Percentiles rank a stretch among this genome's conserved stretches.
Conservation (phyloP, 768 basidiomycete species). For the Candolleomyces aberdarensis region DNA sequence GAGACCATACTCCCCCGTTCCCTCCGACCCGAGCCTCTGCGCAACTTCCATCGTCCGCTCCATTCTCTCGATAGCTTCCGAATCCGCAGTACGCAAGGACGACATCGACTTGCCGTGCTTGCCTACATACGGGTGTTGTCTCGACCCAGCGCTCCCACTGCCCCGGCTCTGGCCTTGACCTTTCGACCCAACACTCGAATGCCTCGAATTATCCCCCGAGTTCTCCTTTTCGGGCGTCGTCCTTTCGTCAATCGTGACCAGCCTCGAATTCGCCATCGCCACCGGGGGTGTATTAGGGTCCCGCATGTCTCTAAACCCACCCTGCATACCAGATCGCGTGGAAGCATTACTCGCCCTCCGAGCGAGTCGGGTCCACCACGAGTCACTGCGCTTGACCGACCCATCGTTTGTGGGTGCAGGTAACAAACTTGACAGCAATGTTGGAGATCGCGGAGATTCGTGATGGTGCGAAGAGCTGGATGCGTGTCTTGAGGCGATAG, state of each 20-base stretch:
- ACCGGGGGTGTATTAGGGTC: slow-evolving; percentile 77
- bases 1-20: not conserved
- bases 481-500: slow-evolving; percentile 23
- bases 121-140: not conserved
- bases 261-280: slow-evolving; percentile 17
- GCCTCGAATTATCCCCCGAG: not conserved
- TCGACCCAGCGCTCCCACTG: not conserved
- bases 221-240: slow-evolving; percentile 26
- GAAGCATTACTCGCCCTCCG: slow-evolving; percentile 48
- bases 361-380: slow-evolving; percentile 78
- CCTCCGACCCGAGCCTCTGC: slow-evolving; percentile 36
- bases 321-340: slow-evolving; percentile 22
- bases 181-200: slow-evolving; percentile 11
- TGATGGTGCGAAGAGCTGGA: slow-evolving; percentile 33
- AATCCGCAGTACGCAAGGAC: slow-evolving; percentile 63
- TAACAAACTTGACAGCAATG: slow-evolving; percentile 12
- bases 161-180: slow-evolving; percentile 9
- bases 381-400: slow-evolving; percentile 52
- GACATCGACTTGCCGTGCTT: slow-evolving; percentile 48
- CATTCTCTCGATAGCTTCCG: slow-evolving; percentile 64
- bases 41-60: slow-evolving; percentile 69
- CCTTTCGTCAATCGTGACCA: slow-evolving; percentile 59
- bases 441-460: slow-evolving; percentile 32
- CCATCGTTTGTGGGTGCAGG: slow-evolving; percentile 29
- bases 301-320: slow-evolving; percentile 50